phyloP scores from a whole-genome alignment of 192 early-diverging fungal species.

The Podila epicladia region DNA sequence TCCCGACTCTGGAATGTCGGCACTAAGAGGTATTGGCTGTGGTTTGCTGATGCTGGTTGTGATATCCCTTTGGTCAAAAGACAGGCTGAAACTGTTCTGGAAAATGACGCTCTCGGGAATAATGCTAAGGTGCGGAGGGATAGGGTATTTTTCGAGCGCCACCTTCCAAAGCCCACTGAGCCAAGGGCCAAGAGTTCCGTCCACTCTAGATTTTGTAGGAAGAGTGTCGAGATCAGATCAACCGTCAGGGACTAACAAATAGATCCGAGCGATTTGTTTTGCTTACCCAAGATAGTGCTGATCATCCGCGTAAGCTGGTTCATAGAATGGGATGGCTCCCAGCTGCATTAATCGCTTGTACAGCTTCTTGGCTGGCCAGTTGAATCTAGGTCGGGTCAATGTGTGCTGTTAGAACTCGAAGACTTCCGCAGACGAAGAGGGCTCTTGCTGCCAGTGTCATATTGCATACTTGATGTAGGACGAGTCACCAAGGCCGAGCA shows the following conservation, averaged over 20 bases:
- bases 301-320: constrained; percentile 92
- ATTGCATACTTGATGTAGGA: constrained; percentile 81
- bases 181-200: constrained; percentile 94
- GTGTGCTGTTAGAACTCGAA: not conserved
- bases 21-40: constrained; percentile 8
- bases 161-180: constrained; percentile 76
- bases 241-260: not conserved
- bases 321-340: constrained; percentile 76
- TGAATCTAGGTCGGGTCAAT: constrained; percentile 71
- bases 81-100: constrained; percentile 28
- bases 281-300: constrained; percentile 91
- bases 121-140: constrained; percentile 61
- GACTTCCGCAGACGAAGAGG: not conserved
- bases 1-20: constrained; percentile 25
- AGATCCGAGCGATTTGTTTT: not conserved
- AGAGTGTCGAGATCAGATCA: not conserved
- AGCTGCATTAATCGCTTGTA: constrained; percentile 86
- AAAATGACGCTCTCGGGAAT: constrained; percentile 64
- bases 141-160: constrained; percentile 68
- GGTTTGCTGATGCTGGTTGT: not conserved
- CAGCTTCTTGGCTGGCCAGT: constrained; percentile 94
- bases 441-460: not conserved
- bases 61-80: constrained; percentile 7
- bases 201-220: constrained; percentile 58
- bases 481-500: constrained; percentile 97